Evolutionary conservation across 2,329 filamentous ascomycete genomes (phyloP).

Genomic region (Paraconiothyrium sp.): DNA sequence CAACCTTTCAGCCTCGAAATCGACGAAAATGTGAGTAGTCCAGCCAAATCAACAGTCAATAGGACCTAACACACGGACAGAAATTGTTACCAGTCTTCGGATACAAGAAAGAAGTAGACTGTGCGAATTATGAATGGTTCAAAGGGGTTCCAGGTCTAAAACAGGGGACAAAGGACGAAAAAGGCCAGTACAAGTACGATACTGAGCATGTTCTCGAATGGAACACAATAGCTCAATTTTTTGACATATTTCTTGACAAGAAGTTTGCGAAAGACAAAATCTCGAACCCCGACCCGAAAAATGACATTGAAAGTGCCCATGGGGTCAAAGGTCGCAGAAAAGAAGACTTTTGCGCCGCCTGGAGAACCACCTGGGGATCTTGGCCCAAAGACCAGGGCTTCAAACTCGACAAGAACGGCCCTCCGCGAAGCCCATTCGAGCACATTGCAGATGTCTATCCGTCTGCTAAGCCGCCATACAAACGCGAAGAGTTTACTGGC

Average conservation of each 20-base stretch:
- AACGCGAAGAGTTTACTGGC: neutral
- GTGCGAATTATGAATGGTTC: neutral
- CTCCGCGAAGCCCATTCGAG: neutral
- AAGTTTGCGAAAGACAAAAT: neutral
- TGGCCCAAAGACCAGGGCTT: neutral
- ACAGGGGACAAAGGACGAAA: neutral
- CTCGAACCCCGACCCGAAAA: neutral
- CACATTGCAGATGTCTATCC: neutral
- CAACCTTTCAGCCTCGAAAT: neutral
- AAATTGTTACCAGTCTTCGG: neutral
- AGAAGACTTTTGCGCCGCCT: neutral
- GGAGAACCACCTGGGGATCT: neutral
- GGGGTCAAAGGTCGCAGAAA: neutral
- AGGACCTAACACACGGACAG: neutral
- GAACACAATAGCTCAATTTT: neutral
- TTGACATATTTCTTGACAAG: neutral
- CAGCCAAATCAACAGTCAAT: too few species aligned
- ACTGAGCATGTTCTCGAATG: neutral
- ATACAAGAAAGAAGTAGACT: neutral
- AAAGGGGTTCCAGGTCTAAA: neutral
- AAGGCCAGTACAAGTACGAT: neutral
- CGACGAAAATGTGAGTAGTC: neutral
- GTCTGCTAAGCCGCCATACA: neutral
- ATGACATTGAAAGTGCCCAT: neutral
- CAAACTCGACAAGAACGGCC: neutral